A percentile compares a stretch with the other conserved stretches of the same genome.
Conservation (phyloP, 2,329 filamentous ascomycete species). For the Pestalotiopsis sp. region DNA sequence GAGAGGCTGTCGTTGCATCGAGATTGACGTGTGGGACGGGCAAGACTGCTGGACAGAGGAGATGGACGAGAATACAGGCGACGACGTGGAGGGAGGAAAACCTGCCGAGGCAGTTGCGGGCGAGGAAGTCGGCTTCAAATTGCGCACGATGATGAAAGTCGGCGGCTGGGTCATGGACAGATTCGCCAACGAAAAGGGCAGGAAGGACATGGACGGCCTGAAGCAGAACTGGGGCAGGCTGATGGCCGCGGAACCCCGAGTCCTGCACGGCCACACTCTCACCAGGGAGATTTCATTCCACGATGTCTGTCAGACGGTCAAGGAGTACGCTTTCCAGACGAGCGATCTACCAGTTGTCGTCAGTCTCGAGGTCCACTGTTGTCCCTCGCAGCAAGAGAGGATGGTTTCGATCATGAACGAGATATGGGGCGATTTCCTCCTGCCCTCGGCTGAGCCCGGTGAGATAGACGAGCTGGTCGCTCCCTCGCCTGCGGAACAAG, state of each 20-base stretch:
- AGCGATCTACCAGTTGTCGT: conserved; percentile 87
- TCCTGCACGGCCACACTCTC: conserved; percentile 86
- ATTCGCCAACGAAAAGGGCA: conserved; percentile 13
- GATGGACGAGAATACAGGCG: conserved; percentile 63
- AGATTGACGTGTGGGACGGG: conserved; percentile 95
- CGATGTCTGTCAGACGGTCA: conserved; percentile 79
- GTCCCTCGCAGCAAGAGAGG: conserved; percentile 75
- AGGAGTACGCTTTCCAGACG: conserved; percentile 74
- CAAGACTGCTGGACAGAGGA: conserved; percentile 71
- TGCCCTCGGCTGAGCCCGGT: conserved; percentile 56
- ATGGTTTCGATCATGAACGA: conserved; percentile 94
- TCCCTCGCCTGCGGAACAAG: conserved; percentile 75
- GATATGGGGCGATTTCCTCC: conserved; percentile 74
- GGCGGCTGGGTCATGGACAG: conserved; percentile 43
- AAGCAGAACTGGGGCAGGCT: conserved; percentile 18
- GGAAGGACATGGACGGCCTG: neutral
- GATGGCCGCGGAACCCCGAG: conserved; percentile 67
- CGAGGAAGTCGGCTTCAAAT: conserved; percentile 65
- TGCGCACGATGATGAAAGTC: conserved; percentile 63
- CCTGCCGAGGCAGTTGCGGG: conserved; percentile 51
- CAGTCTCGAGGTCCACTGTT: conserved; percentile 89
- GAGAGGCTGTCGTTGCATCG: conserved; percentile 85
- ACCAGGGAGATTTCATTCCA: conserved; percentile 89
- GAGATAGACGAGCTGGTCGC: conserved; percentile 54
- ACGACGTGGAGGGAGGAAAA: conserved; percentile 38